Base-by-base conservation (phyloP, 176 grass and related monocot species). In the Tillandsia leiboldiana region DNA sequence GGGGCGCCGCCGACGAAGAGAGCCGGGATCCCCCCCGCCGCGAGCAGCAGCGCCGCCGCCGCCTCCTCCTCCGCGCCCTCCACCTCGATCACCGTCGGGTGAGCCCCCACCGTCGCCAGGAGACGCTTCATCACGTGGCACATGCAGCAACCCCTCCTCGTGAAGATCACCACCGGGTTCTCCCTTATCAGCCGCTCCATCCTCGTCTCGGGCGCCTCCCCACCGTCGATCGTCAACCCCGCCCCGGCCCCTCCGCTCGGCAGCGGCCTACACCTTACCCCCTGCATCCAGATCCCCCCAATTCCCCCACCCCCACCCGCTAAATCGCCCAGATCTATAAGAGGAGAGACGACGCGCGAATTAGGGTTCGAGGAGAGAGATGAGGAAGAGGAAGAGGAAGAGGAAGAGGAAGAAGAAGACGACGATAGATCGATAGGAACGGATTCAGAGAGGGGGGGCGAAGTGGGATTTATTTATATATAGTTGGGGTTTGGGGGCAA, bases 11-110 rank as follows among this genome's bases (percentile, higher is more conserved):
- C 94, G 2, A 99, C 77, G 75, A 93, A 99, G 24, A 99, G 77
- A 8, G 90, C 90, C 1, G 94, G 94, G 1, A 99, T 58, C 23
- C 86, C 69, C 17, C 48, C 75, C 0, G 72, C 80, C 12, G 70
- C 88, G 1, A 81, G 73, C 1, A 54, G 14, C 7, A 57, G 78
- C 0, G 78, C 82, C 3, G 74, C 84, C 10, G 72, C 79, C 74
- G 78, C 83, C 10, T 80, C 77, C 26, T 83, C 82, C 0, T 77
- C 76, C 11, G 70, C 77, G 67, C 87, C 91, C 18, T 90, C 90
- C 1, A 99, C 65, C 77, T 88, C 94, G 77, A 92, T 93, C 77
- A 93, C 87, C 13, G 85, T 83, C 65, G 94, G 89, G 82, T 93
- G 82, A 23, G 90, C 90, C 22, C 94, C 94, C 9, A 93, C 86